Evolutionary conservation across 345 rosid species (phyloP).

Genomic region (Aquilaria sinensis): DNA sequence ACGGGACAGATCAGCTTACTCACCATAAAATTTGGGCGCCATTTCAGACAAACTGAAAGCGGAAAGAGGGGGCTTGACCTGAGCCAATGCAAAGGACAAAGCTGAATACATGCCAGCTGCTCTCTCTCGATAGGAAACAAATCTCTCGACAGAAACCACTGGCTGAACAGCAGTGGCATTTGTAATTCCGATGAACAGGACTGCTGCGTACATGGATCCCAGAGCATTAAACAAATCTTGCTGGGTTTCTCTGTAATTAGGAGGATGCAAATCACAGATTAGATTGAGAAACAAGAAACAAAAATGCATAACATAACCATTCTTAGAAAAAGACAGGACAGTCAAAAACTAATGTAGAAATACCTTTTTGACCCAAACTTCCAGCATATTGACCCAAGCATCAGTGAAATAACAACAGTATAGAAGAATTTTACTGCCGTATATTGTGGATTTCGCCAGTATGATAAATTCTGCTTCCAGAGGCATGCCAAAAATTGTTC

Average conservation of each 20-base stretch:
- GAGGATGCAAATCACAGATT: conserved; percentile 9
- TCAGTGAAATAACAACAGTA: conserved; percentile 80
- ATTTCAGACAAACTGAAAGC: neutral
- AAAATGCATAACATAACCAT: neutral
- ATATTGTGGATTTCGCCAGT: conserved; percentile 96
- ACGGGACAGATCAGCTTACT: conserved; percentile 1
- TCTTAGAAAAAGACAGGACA: neutral
- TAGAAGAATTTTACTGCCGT: conserved; percentile 97
- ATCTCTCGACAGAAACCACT: conserved; percentile 90
- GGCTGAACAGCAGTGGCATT: conserved; percentile 97
- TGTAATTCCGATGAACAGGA: conserved; percentile 84
- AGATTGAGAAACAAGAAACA: neutral
- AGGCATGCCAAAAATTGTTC: conserved; percentile 87
- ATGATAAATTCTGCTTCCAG: conserved; percentile 94
- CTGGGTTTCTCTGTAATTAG: conserved; percentile 56
- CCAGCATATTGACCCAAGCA: conserved; percentile 99
- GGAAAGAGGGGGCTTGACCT: conserved; percentile 34
- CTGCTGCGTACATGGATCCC: conserved; percentile 95
- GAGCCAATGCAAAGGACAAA: conserved; percentile 88
- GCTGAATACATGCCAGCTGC: conserved; percentile 98
- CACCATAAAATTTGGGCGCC: neutral
- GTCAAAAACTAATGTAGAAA: neutral
- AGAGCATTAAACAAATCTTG: conserved; percentile 86
- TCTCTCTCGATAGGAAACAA: conserved; percentile 90
- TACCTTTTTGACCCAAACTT: conserved; percentile 78